Evolutionary conservation across 257 asterid species (phyloP).

Genomic region (Nicotiana paniculata): DNA sequence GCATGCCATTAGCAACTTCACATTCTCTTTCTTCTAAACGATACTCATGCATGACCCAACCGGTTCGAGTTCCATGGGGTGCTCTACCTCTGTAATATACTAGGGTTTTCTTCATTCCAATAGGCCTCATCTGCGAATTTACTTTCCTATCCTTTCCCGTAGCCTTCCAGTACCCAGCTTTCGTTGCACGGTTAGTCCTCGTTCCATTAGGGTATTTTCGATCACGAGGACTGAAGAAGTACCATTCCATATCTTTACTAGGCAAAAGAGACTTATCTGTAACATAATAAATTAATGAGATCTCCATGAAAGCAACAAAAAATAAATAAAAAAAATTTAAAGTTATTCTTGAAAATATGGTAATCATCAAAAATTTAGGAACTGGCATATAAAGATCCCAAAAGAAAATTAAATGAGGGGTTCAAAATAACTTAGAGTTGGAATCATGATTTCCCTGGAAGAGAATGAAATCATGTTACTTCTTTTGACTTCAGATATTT

Average conservation of each 20-base stretch:
- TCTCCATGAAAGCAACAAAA: too few species aligned
- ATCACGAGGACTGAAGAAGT: conserved; percentile 91
- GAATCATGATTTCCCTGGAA: conserved; percentile 4
- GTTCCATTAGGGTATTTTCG: conserved; percentile 97
- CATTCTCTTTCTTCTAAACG: conserved; percentile 95
- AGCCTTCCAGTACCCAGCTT: conserved; percentile 98
- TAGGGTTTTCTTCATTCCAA: conserved; percentile 98
- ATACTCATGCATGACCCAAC: conserved; percentile 99
- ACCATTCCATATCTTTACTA: conserved; percentile 99
- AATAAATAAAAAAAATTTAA: neutral
- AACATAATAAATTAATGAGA: neutral
- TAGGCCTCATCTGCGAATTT: conserved; percentile 63
- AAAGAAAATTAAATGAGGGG: neutral
- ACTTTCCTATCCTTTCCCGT: conserved; percentile 96
- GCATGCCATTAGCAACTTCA: conserved; percentile 58
- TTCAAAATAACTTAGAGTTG: neutral
- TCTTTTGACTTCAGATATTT: conserved; percentile 27
- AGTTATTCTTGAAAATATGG: neutral
- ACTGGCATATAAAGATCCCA: too few species aligned
- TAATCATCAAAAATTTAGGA: neutral
- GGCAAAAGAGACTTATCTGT: conserved; percentile 88
- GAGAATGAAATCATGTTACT: conserved; percentile 32
- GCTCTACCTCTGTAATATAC: conserved; percentile 96
- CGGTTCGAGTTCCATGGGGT: conserved; percentile 93
- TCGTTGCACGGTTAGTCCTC: conserved; percentile 91